These are phyloP conservation scores for Coemansia sp. DNA, from an alignment of 192 early-diverging fungal genomes.

Conservation along the genomic window DNA sequence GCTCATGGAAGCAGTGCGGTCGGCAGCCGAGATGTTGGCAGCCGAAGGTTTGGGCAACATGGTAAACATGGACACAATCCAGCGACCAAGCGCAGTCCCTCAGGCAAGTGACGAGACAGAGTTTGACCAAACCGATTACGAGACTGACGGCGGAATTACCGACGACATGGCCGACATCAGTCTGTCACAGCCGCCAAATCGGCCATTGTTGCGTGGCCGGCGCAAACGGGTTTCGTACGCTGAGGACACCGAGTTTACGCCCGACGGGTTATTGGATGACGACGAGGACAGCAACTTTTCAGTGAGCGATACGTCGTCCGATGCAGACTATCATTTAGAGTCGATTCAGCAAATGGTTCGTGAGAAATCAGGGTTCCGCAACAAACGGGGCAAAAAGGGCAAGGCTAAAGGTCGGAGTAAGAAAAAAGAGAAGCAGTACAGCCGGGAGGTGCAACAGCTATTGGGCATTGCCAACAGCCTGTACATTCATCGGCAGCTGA, in stretches of 20 bases:
- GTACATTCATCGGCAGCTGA: conserved; percentile 71
- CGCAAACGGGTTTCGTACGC: conserved; percentile 21
- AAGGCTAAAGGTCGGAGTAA: background rate
- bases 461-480: conserved; percentile 77
- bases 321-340: conserved; percentile 31
- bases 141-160: background rate
- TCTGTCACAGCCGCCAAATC: background rate
- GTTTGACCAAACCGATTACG: background rate
- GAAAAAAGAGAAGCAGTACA: conserved; percentile 15
- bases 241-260: conserved; percentile 12
- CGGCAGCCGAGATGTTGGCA: conserved; percentile 38
- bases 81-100: conserved; percentile 5
- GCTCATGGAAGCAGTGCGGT: conserved; percentile 33
- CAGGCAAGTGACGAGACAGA: background rate
- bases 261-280: conserved; percentile 25
- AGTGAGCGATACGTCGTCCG: conserved; percentile 21
- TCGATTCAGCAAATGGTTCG: conserved; percentile 22
- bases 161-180: background rate
- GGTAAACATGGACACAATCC: conserved; percentile 35
- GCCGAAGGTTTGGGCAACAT: conserved; percentile 42
- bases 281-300: conserved; percentile 40
- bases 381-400: background rate
- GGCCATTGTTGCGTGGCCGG: background rate
- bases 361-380: conserved; percentile 19
- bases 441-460: conserved; percentile 57